phyloP scores from a whole-genome alignment of 768 basidiomycete genomes.

The Coprinopsis strossmayeri region DNA sequence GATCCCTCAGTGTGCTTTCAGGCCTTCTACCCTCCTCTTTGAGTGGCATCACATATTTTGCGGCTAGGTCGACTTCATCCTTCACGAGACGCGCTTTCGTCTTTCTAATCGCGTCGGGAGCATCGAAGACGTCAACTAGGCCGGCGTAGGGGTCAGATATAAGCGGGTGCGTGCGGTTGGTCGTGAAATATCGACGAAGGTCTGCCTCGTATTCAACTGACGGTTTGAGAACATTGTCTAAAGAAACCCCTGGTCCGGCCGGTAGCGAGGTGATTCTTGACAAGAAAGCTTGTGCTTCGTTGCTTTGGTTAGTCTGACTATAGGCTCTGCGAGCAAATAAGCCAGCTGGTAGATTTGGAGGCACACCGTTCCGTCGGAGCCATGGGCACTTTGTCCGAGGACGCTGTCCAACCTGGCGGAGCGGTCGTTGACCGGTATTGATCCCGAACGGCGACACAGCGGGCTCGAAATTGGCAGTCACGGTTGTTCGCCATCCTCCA shows the following conservation, averaged over 20 bases:
- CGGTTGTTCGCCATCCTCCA: no score
- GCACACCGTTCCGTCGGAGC: no score
- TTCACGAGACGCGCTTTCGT: constrained; percentile 42
- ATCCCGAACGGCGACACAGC: no score
- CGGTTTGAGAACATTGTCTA: constrained; percentile 41
- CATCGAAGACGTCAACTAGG: constrained; percentile 53
- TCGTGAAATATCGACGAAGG: constrained; percentile 49
- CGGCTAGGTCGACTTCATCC: constrained; percentile 29
- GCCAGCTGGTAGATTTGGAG: no score
- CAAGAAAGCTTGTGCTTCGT: constrained; percentile 12
- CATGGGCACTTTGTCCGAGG: no score
- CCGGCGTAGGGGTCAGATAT: constrained; percentile 46
- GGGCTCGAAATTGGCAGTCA: no score
- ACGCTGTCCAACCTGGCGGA: no score
- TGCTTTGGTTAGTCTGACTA: constrained; percentile 11
- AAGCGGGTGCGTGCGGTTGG: constrained; percentile 39
- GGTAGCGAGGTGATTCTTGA: constrained; percentile 9
- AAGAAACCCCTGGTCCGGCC: constrained; percentile 22
- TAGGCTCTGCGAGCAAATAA: no score
- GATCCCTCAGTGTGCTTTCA: constrained; percentile 53
- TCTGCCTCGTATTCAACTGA: constrained; percentile 52
- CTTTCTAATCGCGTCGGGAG: constrained; percentile 39
- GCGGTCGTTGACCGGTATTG: no score
- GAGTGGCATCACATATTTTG: constrained; percentile 51
- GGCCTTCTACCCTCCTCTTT: constrained; percentile 34